Percentiles rank a stretch among this genome's conserved stretches.
Evolutionary conservation across 371 early-diverging fungal species (phyloP).

Genomic region (Apophysomyces elegans): DNA sequence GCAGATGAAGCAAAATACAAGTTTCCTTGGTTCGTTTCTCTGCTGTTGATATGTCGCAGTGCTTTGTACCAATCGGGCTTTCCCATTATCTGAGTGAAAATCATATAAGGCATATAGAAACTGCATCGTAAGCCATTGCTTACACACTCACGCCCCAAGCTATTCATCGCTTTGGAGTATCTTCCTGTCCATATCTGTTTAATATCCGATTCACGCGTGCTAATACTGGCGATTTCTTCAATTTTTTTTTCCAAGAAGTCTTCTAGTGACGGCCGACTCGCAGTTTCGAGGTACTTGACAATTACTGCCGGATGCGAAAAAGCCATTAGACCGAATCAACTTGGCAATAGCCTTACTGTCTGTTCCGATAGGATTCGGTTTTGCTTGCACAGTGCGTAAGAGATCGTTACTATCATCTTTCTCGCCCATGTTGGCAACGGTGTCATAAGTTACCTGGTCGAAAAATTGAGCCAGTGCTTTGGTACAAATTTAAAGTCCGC

Average conservation of each 20-base stretch:
- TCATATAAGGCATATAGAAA: not conserved
- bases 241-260: not conserved
- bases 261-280: not conserved
- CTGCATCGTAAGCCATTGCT: not conserved
- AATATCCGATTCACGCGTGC: not conserved
- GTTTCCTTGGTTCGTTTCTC: not conserved
- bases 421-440: not conserved
- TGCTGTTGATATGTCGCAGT: not conserved
- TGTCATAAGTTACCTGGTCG: not conserved
- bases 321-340: not conserved
- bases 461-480: not conserved
- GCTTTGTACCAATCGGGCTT: not conserved
- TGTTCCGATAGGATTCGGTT: not conserved
- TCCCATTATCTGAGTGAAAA: not conserved
- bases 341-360: not conserved
- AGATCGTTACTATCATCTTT: not conserved
- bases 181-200: not conserved
- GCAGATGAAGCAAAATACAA: not conserved
- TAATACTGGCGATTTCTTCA: not conserved
- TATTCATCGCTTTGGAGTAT: not conserved
- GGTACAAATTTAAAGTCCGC: too few species aligned
- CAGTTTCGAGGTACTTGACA: not conserved
- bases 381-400: not conserved
- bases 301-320: not conserved
- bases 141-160: not conserved